Base-by-base conservation (phyloP, 331 rosid species). In the Erythrophleum ivorense region DNA sequence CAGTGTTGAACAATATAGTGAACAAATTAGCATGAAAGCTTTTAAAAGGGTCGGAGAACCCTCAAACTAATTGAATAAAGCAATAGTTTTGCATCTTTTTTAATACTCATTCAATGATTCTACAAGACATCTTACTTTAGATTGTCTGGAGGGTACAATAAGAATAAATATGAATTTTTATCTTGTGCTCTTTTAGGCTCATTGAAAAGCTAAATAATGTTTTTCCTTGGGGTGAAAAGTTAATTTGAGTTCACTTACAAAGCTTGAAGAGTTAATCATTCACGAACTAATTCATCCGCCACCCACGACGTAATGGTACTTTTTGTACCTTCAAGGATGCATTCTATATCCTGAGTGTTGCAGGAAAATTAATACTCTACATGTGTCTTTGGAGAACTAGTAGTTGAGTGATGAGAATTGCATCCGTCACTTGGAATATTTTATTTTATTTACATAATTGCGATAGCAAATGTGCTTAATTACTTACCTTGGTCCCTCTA, bases 61-160 rank as follows among this genome's bases (percentile, higher is more conserved):
- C 33, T 45, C 69, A 78, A 65, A 53, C 67, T 64, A 29, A 74
- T 70, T 63, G 46, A 74, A 73, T 83, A 80, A 85, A 88, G 81
- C 85, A 85, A 68, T 78, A 11, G 81, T 1, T 38, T 66, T 62
- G 60, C 33, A 65, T 49, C 43, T 38, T 12, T 31, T 7, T 70
- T 85, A 24, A 40, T 48, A 77, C 73, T 81, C 89, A 66, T 84
- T 88, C 89, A 81, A 60, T 76, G 80, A 54, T 76, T 81, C 85
- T 66, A 79, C 75, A 52, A 81, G 91, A 75, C 87, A 79, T 83
- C 71, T 85, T 83, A 60, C 82, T 80, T 88, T 86, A 70, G 68
- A 69, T 52, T 75, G 73, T 43, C 53, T 43, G 54, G 82, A 81
- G 80, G 81, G 87, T 78, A 78, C 73, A 71, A 83, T 4, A 52